A percentile compares a stretch with the other conserved stretches of the same genome.
Evolutionary conservation across 2,329 filamentous ascomycete species (phyloP).

Genomic region (Aaosphaeria arxii): DNA sequence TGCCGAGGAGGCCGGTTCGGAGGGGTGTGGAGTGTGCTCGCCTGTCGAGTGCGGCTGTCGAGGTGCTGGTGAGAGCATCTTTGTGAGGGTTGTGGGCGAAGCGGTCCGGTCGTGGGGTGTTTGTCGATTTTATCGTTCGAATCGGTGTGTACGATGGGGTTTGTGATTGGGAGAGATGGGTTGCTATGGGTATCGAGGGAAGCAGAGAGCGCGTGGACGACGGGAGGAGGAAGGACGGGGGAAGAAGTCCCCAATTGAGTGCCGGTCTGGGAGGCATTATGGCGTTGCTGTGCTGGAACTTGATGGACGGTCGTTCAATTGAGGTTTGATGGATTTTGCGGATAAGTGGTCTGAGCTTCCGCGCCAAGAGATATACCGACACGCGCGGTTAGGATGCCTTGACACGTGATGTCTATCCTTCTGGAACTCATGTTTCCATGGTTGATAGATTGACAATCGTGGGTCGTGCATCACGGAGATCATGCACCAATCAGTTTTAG

Average conservation of each 20-base stretch:
- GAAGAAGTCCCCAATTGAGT: slow-evolving; percentile 31
- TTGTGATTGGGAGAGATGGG: slow-evolving; percentile 4
- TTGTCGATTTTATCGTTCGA: slow-evolving; percentile 55
- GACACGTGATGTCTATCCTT: too few species aligned
- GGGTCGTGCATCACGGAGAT: too few species aligned
- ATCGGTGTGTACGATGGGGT: slow-evolving; percentile 17
- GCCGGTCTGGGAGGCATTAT: slow-evolving; percentile 34
- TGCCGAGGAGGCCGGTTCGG: slow-evolving; percentile 77
- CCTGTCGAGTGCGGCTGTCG: slow-evolving; percentile 58
- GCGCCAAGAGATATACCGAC: not conserved
- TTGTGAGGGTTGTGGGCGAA: slow-evolving; percentile 53
- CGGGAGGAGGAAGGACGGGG: slow-evolving; percentile 26
- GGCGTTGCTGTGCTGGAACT: slow-evolving; percentile 4
- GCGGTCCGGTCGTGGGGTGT: slow-evolving; percentile 47
- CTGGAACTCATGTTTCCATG: too few species aligned
- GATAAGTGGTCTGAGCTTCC: not conserved
- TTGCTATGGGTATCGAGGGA: slow-evolving; percentile 13
- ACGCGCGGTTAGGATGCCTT: too few species aligned
- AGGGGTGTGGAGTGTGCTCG: slow-evolving; percentile 57
- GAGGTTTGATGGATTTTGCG: not conserved
- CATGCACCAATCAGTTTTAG: too few species aligned
- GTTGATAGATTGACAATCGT: too few species aligned
- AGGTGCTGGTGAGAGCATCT: slow-evolving; percentile 53
- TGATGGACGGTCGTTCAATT: not conserved
- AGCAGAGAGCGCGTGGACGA: slow-evolving; percentile 22